A percentile compares a stretch with the other conserved stretches of the same genome.
Evolutionary conservation across 352 stramenopile species (phyloP).

Genomic region (Pythium oligandrum): DNA sequence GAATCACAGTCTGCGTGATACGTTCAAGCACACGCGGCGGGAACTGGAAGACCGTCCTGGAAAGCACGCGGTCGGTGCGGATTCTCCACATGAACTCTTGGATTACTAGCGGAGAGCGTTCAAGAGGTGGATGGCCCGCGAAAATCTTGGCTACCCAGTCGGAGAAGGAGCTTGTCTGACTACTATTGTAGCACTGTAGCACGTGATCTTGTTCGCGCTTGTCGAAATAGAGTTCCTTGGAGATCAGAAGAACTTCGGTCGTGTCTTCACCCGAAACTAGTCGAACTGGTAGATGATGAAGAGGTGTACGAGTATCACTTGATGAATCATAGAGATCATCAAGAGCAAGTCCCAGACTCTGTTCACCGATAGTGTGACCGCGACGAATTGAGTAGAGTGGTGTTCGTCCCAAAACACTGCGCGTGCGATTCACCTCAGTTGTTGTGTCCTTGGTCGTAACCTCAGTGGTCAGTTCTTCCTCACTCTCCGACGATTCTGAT

Average conservation of each 20-base stretch:
- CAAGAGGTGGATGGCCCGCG: slow-evolving; percentile 1
- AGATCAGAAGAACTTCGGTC: slow-evolving; percentile 47
- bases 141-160: too few relatives aligned
- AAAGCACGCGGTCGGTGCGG: slow-evolving; percentile 24
- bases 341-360: slow-evolving; percentile 43
- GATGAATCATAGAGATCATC: slow-evolving; percentile 21
- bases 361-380: slow-evolving; percentile 49
- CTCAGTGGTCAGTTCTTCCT: too few relatives aligned
- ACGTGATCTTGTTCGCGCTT: slow-evolving; percentile 36
- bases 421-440: too few relatives aligned
- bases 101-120: slow-evolving; percentile 17
- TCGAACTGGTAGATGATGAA: slow-evolving; percentile 5
- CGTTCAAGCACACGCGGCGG: slow-evolving; percentile 37
- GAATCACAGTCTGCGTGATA: too few relatives aligned
- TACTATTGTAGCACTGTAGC: slow-evolving; percentile 18
- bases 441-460: too few relatives aligned
- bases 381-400: slow-evolving; percentile 25
- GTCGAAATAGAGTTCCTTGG: slow-evolving; percentile 25
- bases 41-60: slow-evolving; percentile 51
- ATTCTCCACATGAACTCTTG: slow-evolving; percentile 25
- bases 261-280: slow-evolving; percentile 30
- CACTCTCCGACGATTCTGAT: too few relatives aligned
- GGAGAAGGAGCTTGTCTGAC: too few relatives aligned
- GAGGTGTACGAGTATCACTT: slow-evolving; percentile 3
- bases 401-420: background rate